phyloP scores from a whole-genome alignment of 2,329 filamentous ascomycete genomes.

The Penicillium sp. region DNA sequence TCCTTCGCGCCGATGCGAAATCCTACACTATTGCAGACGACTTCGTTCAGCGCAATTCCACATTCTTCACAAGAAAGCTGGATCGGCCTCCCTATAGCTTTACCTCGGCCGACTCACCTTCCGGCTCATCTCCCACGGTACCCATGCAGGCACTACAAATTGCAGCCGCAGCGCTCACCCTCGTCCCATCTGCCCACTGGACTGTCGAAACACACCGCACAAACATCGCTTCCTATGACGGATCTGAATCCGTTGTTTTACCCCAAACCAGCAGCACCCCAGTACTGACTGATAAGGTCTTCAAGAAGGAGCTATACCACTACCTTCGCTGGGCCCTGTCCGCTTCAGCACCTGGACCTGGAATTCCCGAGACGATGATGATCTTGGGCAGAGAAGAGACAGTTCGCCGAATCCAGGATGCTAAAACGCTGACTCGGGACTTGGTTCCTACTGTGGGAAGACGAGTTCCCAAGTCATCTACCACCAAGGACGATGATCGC shows the following conservation, averaged over 20 bases:
- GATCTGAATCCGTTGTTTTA: slow-evolving; percentile 14
- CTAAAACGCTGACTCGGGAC: slow-evolving; percentile 30
- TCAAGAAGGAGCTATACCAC: slow-evolving; percentile 47
- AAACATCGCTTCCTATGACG: slow-evolving; percentile 38
- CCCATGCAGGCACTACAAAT: slow-evolving; percentile 41
- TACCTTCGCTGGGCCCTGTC: slow-evolving; percentile 54
- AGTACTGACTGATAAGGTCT: slow-evolving; percentile 28
- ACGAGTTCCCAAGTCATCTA: slow-evolving; percentile 16
- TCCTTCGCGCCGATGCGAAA: slow-evolving; percentile 51
- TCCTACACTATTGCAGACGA: slow-evolving; percentile 53
- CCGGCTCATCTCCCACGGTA: slow-evolving; percentile 16
- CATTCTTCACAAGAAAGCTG: slow-evolving; percentile 50
- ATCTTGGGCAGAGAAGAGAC: slow-evolving; percentile 52
- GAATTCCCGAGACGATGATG: slow-evolving; percentile 49
- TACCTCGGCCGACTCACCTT: slow-evolving; percentile 12
- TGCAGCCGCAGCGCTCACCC: slow-evolving; percentile 39
- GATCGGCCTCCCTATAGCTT: slow-evolving; percentile 24
- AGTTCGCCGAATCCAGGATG: slow-evolving; percentile 41
- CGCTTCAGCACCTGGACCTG: slow-evolving; percentile 50
- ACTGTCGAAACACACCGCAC: slow-evolving; percentile 34
- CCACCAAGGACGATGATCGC: slow-evolving; percentile 20
- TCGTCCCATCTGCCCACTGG: slow-evolving; percentile 42
- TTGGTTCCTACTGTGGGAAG: slow-evolving; percentile 14
- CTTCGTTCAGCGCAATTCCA: slow-evolving; percentile 52
- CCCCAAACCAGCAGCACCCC: slow-evolving; percentile 6